These are phyloP conservation scores for Ceratobasidium sp. DNA, from an alignment of 1,284 basidiomycete species.

Conservation along the genomic window DNA sequence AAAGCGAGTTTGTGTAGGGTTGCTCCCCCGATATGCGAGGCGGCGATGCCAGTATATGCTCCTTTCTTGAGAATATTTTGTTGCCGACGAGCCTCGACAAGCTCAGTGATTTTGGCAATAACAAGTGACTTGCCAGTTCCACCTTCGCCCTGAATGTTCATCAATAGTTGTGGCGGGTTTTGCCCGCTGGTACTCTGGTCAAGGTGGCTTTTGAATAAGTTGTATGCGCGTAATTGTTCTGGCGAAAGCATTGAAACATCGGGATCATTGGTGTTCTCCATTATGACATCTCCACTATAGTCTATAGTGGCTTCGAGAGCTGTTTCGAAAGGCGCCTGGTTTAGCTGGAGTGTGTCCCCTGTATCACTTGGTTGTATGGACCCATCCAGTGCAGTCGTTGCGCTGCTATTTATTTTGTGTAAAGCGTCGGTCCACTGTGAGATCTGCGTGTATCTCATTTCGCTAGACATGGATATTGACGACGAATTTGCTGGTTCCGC, in stretches of 20 bases:
- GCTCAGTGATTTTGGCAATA: constrained; percentile 22
- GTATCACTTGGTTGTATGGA: too few relatives aligned
- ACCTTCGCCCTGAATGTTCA: constrained; percentile 43
- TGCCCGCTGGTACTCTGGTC: not conserved
- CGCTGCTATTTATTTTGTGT: too few relatives aligned
- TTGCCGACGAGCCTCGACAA: not conserved
- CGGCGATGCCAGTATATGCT: constrained; percentile 56
- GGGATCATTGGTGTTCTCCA: not conserved
- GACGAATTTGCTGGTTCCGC: too few relatives aligned
- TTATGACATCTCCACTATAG: too few relatives aligned
- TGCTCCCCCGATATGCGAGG: constrained; percentile 54
- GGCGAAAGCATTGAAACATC: not conserved
- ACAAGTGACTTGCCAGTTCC: constrained; percentile 46
- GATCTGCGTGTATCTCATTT: too few relatives aligned
- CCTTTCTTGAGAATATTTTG: constrained; percentile 51
- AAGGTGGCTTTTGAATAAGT: constrained; percentile 29
- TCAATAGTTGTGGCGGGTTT: constrained; percentile 27
- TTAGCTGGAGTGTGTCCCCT: too few relatives aligned
- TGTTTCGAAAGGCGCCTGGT: too few relatives aligned
- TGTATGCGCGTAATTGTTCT: constrained; percentile 33
- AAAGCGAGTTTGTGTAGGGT: constrained; percentile 53
- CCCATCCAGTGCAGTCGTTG: too few relatives aligned
- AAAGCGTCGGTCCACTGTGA: too few relatives aligned
- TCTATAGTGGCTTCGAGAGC: too few relatives aligned
- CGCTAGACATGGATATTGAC: too few relatives aligned